These are phyloP conservation scores for Phaeomoniella chlamydospora DNA, from an alignment of 2,329 filamentous ascomycete species.

Conservation along the genomic window DNA sequence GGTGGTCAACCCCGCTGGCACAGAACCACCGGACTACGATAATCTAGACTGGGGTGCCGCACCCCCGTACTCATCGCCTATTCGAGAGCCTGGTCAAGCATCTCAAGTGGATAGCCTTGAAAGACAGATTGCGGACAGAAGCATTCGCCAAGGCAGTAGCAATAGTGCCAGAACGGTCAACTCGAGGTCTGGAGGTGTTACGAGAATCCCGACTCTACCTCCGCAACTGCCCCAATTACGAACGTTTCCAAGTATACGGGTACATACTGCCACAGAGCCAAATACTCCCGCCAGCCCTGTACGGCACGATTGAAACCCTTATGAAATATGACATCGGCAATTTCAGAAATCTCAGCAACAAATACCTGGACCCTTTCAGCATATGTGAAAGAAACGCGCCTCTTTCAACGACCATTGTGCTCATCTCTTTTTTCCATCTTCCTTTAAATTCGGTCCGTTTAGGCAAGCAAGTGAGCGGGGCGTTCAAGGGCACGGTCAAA, in stretches of 20 bases:
- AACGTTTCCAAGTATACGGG: constrained; percentile 11
- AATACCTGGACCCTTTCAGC: too few species aligned
- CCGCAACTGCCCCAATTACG: constrained; percentile 7
- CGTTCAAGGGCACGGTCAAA: too few species aligned
- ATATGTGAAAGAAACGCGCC: too few species aligned
- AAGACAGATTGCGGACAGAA: constrained; percentile 7
- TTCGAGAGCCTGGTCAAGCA: constrained; percentile 6
- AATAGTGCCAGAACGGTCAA: background rate
- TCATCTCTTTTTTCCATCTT: too few species aligned
- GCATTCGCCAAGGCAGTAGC: background rate
- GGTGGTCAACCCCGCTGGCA: constrained; percentile 1
- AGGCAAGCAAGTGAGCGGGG: too few species aligned
- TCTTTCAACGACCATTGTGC: too few species aligned
- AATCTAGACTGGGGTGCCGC: constrained; percentile 26
- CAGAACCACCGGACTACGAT: constrained; percentile 25
- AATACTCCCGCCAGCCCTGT: constrained; percentile 8
- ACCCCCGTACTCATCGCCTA: constrained; percentile 21
- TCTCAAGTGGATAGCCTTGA: constrained; percentile 7
- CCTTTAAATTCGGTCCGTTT: too few species aligned
- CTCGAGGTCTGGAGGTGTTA: background rate
- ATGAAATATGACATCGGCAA: too few species aligned
- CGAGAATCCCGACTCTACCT: background rate
- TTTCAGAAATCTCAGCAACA: too few species aligned
- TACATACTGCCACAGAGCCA: constrained; percentile 11
- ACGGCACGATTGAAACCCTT: too few species aligned